A percentile compares a stretch with the other conserved stretches of the same genome.
Conservation (phyloP, 176 grass and related monocot genomes). For the Zoysia pacifica region DNA sequence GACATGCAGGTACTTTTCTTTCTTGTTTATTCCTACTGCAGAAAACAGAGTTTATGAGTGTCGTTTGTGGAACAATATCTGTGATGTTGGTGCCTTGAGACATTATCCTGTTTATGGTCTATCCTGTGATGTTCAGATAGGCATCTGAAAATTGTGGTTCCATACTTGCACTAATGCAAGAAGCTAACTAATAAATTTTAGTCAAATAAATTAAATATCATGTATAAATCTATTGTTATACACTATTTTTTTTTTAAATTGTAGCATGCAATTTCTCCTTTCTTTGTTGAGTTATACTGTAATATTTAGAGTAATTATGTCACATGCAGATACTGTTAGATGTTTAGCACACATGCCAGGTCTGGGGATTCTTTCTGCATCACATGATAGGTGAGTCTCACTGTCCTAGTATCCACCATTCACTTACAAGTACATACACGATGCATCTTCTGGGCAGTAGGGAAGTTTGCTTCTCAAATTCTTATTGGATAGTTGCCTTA, state of each 20-base stretch:
- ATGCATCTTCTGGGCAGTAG: neutral
- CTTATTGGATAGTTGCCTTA: neutral
- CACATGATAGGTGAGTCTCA: constrained; percentile 73
- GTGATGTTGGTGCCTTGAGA: neutral
- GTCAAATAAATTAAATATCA: neutral
- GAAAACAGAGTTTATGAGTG: neutral
- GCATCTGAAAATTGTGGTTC: constrained; percentile 5
- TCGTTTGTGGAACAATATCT: neutral
- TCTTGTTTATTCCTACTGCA: constrained; percentile 24
- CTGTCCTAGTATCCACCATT: constrained; percentile 2
- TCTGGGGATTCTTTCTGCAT: constrained; percentile 82
- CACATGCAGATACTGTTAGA: constrained; percentile 77
- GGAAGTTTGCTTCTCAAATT: neutral
- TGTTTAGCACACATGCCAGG: constrained; percentile 76
- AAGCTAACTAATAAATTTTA: neutral
- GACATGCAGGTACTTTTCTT: constrained; percentile 71
- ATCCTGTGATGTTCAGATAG: neutral
- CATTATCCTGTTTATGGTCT: neutral
- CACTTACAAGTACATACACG: neutral
- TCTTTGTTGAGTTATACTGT: neutral
- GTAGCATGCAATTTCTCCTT: neutral
- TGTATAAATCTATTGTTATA: neutral
- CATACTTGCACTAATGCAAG: neutral
- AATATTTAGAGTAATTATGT: neutral
- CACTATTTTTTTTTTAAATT: neutral